Evolutionary conservation across 345 rosid genomes (phyloP), one percentile per base, ranked within the genome.

Genomic region (Euphorbia pulcherrima): DNA sequence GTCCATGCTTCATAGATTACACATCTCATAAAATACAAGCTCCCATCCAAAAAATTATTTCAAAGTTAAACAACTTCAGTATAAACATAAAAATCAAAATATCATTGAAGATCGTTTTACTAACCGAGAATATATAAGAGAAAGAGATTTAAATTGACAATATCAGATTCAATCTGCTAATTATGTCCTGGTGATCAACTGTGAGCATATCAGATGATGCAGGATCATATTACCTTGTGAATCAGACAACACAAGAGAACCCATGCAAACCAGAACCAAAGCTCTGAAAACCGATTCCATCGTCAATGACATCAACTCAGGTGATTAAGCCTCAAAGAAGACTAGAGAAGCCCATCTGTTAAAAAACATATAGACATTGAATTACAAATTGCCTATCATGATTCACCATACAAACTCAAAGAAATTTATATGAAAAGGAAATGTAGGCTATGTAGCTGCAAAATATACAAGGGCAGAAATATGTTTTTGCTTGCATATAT

Each of bases 141-240:
- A 20, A 13, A 61, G 23, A 16, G 21, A 30, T 61, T 37, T 17
- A 28, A 18, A 57, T 26, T 41, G 10, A 40, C 37, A 53, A 57
- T 68, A 44, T 68, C 37, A 39, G 64, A 47, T 68, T 44, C 17
- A 47, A 28, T 41, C 29, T 33, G 26, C 21, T 33, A 39, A 55
- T 26, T 29, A 26, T 58, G 29, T 63, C 50, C 44, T 29, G 13
- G 60, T 26, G 4, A 54, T 26, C 17, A 44, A 44, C 50, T 7
- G 16, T 12, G 16, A 44, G 50, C 13, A 30, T 4, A 18, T 10
- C 55, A 17, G 5, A 46, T 9, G 39, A 18, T 18, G 16, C 47
- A 57, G 29, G 30, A 37, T 29, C 28, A 53, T 29, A 10, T 14
- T 83, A 93, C 98, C 98, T 93, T 93, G 98, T 23, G 41, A 74